phyloP scores from a whole-genome alignment of 805 yeast species.

The Helenozyma rhizophorensis region DNA sequence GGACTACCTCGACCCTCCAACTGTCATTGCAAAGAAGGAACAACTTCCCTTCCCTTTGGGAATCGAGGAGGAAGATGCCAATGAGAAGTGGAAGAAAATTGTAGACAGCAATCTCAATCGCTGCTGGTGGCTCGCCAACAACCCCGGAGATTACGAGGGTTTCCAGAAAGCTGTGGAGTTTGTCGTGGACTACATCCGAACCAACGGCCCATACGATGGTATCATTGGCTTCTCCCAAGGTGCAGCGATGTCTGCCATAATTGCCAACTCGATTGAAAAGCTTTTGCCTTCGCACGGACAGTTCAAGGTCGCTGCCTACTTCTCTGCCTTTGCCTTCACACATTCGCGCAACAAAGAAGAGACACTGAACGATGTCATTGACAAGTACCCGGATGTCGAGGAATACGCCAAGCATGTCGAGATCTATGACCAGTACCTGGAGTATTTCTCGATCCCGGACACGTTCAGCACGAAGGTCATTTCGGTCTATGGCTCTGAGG shows the following conservation, averaged over 20 bases:
- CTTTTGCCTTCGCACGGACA: conserved; percentile 21
- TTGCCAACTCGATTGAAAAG: conserved; percentile 21
- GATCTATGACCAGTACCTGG: conserved; percentile 16
- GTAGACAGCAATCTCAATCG: conserved; percentile 26
- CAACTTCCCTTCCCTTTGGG: conserved; percentile 28
- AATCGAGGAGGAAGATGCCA: conserved; percentile 22
- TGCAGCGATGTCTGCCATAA: conserved; percentile 33
- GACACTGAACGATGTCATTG: conserved; percentile 17
- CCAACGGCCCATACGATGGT: conserved; percentile 40
- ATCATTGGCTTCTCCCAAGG: conserved; percentile 43
- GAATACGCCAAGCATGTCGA: conserved; percentile 18
- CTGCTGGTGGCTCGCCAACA: conserved; percentile 33
- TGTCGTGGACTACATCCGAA: conserved; percentile 23
- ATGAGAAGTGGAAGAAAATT: conserved; percentile 27
- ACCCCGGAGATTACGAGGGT: conserved; percentile 22
- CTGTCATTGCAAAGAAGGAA: conserved; percentile 18
- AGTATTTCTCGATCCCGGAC: conserved; percentile 16
- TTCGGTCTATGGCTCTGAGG: conserved; percentile 28
- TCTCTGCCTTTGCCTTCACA: conserved; percentile 37
- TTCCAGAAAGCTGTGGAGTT: conserved; percentile 24
- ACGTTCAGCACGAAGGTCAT: conserved; percentile 21
- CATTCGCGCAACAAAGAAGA: conserved; percentile 16
- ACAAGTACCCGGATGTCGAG: conserved; percentile 17
- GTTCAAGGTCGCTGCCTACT: conserved; percentile 24
- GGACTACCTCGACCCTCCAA: conserved; percentile 34